These are phyloP conservation scores for Plasmodiophora brassicae DNA, from an alignment of 208 protist species.

Conservation along the genomic window DNA sequence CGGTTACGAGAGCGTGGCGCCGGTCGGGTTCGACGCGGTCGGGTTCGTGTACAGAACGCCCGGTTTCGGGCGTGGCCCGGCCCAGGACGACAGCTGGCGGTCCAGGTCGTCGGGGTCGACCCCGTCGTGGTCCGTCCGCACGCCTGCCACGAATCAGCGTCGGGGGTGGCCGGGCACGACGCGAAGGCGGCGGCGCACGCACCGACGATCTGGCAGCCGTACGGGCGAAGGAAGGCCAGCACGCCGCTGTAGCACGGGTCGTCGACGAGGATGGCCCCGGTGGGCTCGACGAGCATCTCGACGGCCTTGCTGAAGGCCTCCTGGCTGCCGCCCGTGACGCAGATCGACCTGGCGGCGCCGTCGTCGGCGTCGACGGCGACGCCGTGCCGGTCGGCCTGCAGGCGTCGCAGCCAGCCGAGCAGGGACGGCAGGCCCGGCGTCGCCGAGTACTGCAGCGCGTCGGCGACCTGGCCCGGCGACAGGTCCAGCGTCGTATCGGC, in stretches of 20 bases:
- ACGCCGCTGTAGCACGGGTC: slow-evolving; percentile 10
- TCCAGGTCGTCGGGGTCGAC: slow-evolving; percentile 17
- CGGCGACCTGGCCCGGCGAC: not conserved
- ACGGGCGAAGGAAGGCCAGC: not conserved
- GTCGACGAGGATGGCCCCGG: not conserved
- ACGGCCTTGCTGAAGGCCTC: not conserved
- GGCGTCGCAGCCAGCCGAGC: not conserved
- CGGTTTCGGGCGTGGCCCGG: not conserved
- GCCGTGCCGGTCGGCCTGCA: not conserved
- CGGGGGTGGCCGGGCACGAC: too few relatives aligned
- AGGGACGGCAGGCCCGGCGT: not conserved
- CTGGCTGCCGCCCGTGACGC: not conserved
- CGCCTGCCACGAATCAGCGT: not conserved
- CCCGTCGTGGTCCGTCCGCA: not conserved
- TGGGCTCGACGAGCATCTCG: not conserved
- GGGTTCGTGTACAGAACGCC: not conserved
- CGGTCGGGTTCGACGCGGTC: slow-evolving; percentile 27
- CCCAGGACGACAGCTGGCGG: not conserved
- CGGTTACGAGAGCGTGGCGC: not conserved
- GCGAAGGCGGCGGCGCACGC: too few relatives aligned
- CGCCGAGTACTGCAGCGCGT: not conserved
- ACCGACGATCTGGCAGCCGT: not conserved
- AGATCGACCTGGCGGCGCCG: not conserved
- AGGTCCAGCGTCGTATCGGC: not conserved
- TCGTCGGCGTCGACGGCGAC: not conserved